These are phyloP conservation scores for Phoenix roebelenii DNA, from an alignment of 176 grass and related monocot genomes.

Conservation along the genomic window DNA sequence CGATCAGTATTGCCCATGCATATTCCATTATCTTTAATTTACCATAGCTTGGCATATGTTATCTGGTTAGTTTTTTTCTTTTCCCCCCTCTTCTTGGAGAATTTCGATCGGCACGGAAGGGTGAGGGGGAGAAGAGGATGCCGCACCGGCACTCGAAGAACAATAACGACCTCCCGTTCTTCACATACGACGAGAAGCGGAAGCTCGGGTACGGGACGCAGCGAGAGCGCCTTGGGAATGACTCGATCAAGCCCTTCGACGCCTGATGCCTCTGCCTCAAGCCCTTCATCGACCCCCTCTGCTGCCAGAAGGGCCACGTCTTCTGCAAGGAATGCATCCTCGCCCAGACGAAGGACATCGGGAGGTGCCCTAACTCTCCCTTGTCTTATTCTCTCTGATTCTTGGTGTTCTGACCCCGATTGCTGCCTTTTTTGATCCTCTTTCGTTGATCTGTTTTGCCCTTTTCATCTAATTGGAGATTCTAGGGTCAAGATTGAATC, in stretches of 20 bases:
- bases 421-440: not conserved
- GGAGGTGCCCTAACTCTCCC: constrained; percentile 28
- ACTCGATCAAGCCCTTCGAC: constrained; percentile 99
- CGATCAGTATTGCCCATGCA: no score
- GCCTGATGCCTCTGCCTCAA: constrained; percentile 95
- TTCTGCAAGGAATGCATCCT: constrained; percentile 99
- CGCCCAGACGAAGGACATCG: constrained; percentile 72
- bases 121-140: constrained; percentile 34
- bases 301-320: constrained; percentile 77
- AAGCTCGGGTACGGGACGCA: constrained; percentile 99
- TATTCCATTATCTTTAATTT: no score
- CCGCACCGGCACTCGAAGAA: constrained; percentile 99
- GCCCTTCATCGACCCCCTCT: constrained; percentile 73
- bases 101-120: not conserved
- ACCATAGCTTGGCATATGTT: no score
- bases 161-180: constrained; percentile 98
- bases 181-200: constrained; percentile 99
- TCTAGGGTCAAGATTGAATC: not conserved
- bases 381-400: not conserved
- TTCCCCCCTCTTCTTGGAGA: not conserved
- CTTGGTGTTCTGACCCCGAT: no score
- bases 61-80: no score
- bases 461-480: not conserved
- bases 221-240: constrained; percentile 90
- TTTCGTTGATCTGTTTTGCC: not conserved